Evolutionary conservation across 2,329 filamentous ascomycete species (phyloP), one percentile per base, ranked within the genome.

Genomic region (Aotearoamyces nothofagi): DNA sequence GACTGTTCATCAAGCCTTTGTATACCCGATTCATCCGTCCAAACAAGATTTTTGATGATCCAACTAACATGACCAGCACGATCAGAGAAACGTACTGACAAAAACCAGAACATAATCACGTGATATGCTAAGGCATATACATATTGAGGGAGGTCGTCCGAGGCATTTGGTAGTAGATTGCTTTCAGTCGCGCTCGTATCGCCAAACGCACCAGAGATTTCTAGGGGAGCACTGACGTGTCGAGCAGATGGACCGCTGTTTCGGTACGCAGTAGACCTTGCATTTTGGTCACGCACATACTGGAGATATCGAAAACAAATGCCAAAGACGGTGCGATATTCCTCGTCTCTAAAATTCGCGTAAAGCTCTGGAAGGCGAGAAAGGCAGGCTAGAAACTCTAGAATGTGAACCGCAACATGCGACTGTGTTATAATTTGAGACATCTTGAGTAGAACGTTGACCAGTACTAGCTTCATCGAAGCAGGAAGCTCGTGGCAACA

Each of bases 61-160:
- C 83, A 93, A 15, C 74, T 73, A 29, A 94, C 84, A 39, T 92
- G 77, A 36, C 72, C 81, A 17, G 77, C 70, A 28, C 90, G 75
- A 47, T 94, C 84, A 20, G 77, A 70, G 29, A 93, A 65, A 45
- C 83, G 87, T 42, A 98, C 53, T 1, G 84, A 80, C 41, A 98
- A 64, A 49, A 96, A 98, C 90, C 90, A 98, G 49, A 92, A 94
- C 2, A 84, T 78, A 39, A 98, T 86, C 42, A 93, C 83, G 49
- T 96, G 86, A 49, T 93, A 93, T 6, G 87, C 87, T 29, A 96
- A 60, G 2, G 84, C 80, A 51, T 92, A 90, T 15, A 98, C 82
- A 49, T 98, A 98, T 51, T 90, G 80, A 4, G 86, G 84, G 27
- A 93, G 62, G 39, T 90, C 82, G 36, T 90, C 79, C 5, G 74